These are phyloP conservation scores for Apiospora hydei DNA, from an alignment of 2,329 filamentous ascomycete genomes.

Conservation along the genomic window DNA sequence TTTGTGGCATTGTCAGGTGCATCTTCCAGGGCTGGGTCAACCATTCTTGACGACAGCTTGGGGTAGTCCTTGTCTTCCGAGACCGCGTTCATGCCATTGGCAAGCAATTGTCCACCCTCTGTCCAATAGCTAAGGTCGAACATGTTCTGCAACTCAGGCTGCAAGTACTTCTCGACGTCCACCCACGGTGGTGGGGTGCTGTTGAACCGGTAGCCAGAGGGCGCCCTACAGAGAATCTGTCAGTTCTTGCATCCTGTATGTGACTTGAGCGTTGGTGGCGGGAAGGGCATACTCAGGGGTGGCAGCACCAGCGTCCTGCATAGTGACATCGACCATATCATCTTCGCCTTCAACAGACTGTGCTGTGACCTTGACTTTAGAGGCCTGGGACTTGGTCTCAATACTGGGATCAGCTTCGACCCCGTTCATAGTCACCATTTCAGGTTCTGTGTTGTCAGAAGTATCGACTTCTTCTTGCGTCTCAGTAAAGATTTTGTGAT, in stretches of 20 bases:
- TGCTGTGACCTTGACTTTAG: constrained; percentile 67
- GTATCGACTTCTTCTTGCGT: constrained; percentile 46
- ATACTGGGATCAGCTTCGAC: constrained; percentile 43
- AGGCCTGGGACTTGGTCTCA: constrained; percentile 4
- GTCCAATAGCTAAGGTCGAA: constrained; percentile 78
- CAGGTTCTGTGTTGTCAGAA: constrained; percentile 68
- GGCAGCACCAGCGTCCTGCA: constrained; percentile 66
- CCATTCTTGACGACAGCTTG: constrained; percentile 55
- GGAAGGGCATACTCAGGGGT: background rate
- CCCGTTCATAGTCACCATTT: constrained; percentile 70
- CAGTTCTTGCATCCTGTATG: background rate
- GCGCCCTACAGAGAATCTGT: background rate
- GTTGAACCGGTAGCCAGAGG: constrained; percentile 48
- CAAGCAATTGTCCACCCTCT: constrained; percentile 65
- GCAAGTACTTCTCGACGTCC: constrained; percentile 63
- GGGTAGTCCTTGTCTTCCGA: constrained; percentile 66
- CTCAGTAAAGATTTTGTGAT: constrained; percentile 65
- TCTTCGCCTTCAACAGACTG: constrained; percentile 88
- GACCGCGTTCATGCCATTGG: constrained; percentile 72
- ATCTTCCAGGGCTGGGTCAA: constrained; percentile 52
- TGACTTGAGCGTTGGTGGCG: background rate
- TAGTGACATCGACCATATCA: constrained; percentile 87
- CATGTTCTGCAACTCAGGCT: constrained; percentile 69
- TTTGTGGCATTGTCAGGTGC: constrained; percentile 57
- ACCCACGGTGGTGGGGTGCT: constrained; percentile 60